Evolutionary conservation across 2,329 filamentous ascomycete species (phyloP).

Genomic region (Xylaria polymorpha): DNA sequence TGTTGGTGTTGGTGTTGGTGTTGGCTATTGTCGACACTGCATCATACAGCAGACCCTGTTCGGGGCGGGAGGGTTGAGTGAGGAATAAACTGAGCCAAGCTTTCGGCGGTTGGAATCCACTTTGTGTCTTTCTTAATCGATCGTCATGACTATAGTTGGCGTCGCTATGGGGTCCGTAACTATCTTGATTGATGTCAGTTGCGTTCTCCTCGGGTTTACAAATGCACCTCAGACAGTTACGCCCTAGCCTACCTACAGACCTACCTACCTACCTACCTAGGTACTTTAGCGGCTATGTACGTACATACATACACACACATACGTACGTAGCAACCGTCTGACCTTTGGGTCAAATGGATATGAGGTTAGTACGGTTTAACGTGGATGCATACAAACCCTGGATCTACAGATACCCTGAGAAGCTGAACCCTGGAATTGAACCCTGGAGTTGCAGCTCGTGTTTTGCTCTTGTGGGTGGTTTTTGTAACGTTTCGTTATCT

Average conservation of each 20-base stretch:
- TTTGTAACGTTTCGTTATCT: conserved; percentile 32
- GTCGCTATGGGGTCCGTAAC: background rate
- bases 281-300: background rate
- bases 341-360: background rate
- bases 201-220: background rate
- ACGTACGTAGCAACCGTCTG: background rate
- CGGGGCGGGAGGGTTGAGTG: background rate
- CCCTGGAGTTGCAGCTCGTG: conserved; percentile 27
- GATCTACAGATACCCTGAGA: background rate
- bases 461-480: background rate
- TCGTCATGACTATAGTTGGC: conserved; percentile 2
- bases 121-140: background rate
- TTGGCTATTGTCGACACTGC: background rate
- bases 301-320: no score
- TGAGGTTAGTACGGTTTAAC: background rate
- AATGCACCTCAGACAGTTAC: background rate
- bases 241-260: background rate
- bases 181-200: conserved; percentile 5
- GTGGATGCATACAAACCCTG: conserved; percentile 27
- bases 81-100: conserved; percentile 1
- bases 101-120: background rate
- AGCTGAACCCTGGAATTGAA: conserved; percentile 20
- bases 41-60: background rate
- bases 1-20: background rate
- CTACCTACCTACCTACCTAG: background rate